These are phyloP conservation scores for Lentithecium fluviatile DNA, from an alignment of 495 filamentous ascomycete genomes.

Conservation along the genomic window DNA sequence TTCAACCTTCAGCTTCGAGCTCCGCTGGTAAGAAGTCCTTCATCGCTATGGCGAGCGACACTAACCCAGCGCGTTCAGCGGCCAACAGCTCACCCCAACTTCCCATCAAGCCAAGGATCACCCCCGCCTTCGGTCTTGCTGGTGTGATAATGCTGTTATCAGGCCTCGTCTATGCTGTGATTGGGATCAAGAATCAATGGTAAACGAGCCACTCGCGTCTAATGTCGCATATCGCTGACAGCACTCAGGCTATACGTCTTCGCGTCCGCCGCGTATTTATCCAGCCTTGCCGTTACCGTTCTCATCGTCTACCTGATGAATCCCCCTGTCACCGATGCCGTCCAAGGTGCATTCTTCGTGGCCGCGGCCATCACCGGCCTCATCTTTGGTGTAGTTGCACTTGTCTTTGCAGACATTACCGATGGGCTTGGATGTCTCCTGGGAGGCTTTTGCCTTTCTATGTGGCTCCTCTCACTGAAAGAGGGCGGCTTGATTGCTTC, in stretches of 20 bases:
- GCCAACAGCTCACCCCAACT: constrained; percentile 43
- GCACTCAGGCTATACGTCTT: constrained; percentile 65
- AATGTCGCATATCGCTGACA: constrained; percentile 7
- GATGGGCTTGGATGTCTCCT: constrained; percentile 85
- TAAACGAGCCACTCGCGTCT: constrained; percentile 29
- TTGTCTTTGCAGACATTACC: constrained; percentile 81
- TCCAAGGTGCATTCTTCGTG: constrained; percentile 88
- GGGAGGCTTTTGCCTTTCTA: constrained; percentile 82
- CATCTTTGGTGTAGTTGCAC: constrained; percentile 70
- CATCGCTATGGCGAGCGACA: not conserved
- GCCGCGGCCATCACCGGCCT: constrained; percentile 73
- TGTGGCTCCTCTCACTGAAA: constrained; percentile 81
- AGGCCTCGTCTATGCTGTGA: constrained; percentile 66
- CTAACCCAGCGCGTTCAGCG: constrained; percentile 2
- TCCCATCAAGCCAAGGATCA: constrained; percentile 71
- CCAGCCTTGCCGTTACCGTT: constrained; percentile 72
- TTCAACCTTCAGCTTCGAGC: not conserved
- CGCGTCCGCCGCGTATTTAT: constrained; percentile 72
- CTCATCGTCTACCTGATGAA: constrained; percentile 89
- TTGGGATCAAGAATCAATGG: constrained; percentile 84
- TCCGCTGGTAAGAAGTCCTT: constrained; percentile 15
- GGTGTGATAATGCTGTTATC: constrained; percentile 72
- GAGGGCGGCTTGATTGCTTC: constrained; percentile 69
- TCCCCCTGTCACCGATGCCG: constrained; percentile 68
- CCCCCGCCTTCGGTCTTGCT: constrained; percentile 74